These are phyloP conservation scores for Crotalaria pallida DNA, from an alignment of 306 rosid genomes.

Conservation along the genomic window DNA sequence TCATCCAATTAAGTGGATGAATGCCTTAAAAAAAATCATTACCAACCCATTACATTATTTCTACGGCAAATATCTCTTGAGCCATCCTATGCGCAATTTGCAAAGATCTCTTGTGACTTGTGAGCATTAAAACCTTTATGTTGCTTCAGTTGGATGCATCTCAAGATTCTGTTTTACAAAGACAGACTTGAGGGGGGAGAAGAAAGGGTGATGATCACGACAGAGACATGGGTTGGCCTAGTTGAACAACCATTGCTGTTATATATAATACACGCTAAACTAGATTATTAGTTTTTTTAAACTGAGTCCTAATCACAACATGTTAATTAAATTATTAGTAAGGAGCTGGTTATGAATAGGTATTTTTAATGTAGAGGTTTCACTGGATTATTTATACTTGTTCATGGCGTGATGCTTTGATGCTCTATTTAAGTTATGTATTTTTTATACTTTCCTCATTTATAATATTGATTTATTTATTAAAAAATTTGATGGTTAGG, in stretches of 20 bases:
- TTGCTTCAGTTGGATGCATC: background rate
- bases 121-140: background rate
- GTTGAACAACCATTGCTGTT: background rate
- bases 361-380: background rate
- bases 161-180: background rate
- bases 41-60: background rate
- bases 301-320: background rate
- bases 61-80: background rate
- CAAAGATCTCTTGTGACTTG: background rate
- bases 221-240: background rate
- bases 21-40: too few relatives aligned
- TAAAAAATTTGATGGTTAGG: too few relatives aligned
- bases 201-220: background rate
- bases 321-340: background rate
- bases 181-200: background rate
- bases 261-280: background rate
- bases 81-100: background rate
- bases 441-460: too few relatives aligned
- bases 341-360: background rate
- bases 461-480: too few relatives aligned
- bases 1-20: too few relatives aligned
- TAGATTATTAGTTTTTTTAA: background rate
- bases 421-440: too few relatives aligned
- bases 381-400: too few relatives aligned
- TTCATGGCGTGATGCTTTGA: too few relatives aligned